phyloP scores from a whole-genome alignment of 345 rosid species.

The Gossypium bickii region DNA sequence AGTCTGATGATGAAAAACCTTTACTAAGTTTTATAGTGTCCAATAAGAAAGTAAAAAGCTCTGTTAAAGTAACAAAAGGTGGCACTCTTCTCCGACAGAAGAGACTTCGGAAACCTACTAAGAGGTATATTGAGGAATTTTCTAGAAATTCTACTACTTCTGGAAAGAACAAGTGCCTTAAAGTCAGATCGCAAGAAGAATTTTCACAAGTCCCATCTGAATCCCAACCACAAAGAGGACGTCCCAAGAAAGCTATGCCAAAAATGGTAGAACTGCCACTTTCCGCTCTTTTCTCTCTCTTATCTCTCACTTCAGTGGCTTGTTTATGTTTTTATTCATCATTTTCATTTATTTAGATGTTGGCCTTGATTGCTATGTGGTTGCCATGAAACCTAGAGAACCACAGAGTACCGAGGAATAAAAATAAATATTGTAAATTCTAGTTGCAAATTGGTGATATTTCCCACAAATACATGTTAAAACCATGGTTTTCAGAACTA shows the following conservation, averaged over 20 bases:
- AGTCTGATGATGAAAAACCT: slow-evolving; percentile 43
- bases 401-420: neutral
- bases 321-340: neutral
- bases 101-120: slow-evolving; percentile 46
- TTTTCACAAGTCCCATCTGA: slow-evolving; percentile 27
- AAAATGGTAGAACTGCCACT: slow-evolving; percentile 26
- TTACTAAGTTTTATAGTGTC: slow-evolving; percentile 33
- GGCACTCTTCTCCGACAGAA: slow-evolving; percentile 25
- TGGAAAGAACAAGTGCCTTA: slow-evolving; percentile 25
- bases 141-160: slow-evolving; percentile 22
- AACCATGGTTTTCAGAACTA: too few relatives aligned
- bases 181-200: slow-evolving; percentile 25
- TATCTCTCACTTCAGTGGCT: neutral
- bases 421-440: neutral
- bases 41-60: slow-evolving; percentile 30
- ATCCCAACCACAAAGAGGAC: slow-evolving; percentile 37
- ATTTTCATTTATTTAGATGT: neutral
- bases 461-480: neutral
- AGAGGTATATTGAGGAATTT: slow-evolving; percentile 51
- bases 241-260: slow-evolving; percentile 32
- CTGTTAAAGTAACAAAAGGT: slow-evolving; percentile 25
- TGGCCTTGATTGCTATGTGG: neutral
- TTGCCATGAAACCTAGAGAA: neutral
- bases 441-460: neutral
- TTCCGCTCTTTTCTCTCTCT: neutral